Base-by-base conservation (phyloP, 495 filamentous ascomycete genomes). In the Aspergillus coremiiformis region DNA sequence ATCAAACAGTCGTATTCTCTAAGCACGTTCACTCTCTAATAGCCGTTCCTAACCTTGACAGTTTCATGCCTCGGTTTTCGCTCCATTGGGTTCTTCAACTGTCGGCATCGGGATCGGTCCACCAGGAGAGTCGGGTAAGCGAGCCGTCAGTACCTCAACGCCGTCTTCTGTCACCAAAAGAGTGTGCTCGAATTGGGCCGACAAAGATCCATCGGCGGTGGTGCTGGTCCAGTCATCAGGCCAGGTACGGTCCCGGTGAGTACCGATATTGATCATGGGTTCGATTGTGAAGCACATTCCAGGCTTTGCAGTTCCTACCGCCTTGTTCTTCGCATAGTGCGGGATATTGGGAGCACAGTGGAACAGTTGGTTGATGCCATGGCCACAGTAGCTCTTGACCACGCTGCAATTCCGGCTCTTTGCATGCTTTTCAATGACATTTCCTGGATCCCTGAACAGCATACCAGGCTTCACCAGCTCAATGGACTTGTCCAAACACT, bases 251-350 rank as follows among this genome's bases (percentile, higher is more conserved):
- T 95, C 89, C 37, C 79, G 78, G 59, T 89, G 82, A 10, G 84
- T 89, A 21, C 89, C 90, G 9, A 89, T 67, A 33, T 86, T 86
- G 58, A 95, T 87, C 89, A 95, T 95, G 14, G 89, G 89, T 70
- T 95, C 89, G 52, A 95, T 94, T 1, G 90, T 94, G 53, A 95
- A 95, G 56, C 86, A 90, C 90, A 94, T 93, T 27, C 90, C 89
- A 5, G 83, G 79, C 70, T 93, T 92, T 37, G 88, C 89, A 17
- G 81, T 81, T 37, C 89, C 89, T 0, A 93, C 85, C 0, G 89
- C 89, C 79, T 93, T 95, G 67, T 94, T 95, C 69, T 88, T 91
- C 26, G 77, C 87, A 58, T 94, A 95, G 66, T 95, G 89, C 3
- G 90, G 89, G 14, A 95, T 78, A 62, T 89, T 92, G 12, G 89